Evolutionary conservation across 148 eudicot species (phyloP).

Genomic region (Vaccinium darrowii): DNA sequence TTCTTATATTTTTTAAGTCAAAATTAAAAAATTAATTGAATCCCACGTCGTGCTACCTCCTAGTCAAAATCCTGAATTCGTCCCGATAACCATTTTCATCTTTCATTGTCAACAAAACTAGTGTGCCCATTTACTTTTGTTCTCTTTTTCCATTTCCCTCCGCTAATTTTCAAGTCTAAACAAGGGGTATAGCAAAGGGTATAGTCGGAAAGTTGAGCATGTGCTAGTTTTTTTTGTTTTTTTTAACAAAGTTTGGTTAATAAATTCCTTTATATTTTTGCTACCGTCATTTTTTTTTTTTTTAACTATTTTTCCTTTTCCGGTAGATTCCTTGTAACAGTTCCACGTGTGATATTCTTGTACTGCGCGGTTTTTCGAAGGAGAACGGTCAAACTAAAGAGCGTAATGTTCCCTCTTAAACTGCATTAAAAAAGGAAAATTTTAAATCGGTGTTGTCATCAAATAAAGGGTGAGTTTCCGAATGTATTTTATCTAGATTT

Average conservation of each 20-base stretch:
- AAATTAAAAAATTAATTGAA: too few species aligned
- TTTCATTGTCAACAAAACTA: not conserved
- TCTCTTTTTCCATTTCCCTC: not conserved
- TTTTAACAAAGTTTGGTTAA: not conserved
- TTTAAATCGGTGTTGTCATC: too few species aligned
- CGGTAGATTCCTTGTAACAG: not conserved
- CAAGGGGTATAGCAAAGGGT: not conserved
- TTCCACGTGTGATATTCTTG: not conserved
- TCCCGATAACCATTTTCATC: not conserved
- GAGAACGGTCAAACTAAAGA: not conserved
- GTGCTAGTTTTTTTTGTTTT: not conserved
- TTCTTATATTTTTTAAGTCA: too few species aligned
- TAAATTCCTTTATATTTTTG: not conserved
- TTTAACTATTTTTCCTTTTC: not conserved
- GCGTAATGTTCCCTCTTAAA: not conserved
- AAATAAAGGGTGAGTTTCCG: too few species aligned
- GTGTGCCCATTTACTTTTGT: not conserved
- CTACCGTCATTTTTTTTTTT: not conserved
- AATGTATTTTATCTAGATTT: too few species aligned
- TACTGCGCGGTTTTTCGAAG: not conserved
- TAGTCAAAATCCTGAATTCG: too few species aligned
- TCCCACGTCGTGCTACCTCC: too few species aligned
- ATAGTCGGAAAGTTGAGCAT: not conserved
- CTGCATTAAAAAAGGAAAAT: too few species aligned
- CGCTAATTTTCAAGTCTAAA: not conserved